Conservation (phyloP, 768 basidiomycete species). For the Calocybe cyanea region DNA sequence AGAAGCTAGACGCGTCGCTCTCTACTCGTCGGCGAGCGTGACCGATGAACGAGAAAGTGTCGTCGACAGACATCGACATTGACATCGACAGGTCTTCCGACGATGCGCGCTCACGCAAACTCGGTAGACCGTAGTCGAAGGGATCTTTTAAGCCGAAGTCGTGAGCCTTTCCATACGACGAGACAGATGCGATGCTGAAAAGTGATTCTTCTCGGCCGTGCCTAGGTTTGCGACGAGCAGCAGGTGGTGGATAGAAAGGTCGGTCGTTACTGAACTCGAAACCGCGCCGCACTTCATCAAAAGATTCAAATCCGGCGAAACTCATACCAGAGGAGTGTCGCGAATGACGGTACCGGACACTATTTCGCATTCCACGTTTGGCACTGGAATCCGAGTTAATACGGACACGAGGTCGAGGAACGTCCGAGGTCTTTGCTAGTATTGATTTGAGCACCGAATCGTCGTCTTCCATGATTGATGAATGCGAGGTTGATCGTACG, state of each 20-base stretch:
- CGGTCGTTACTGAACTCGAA: conserved; percentile 69
- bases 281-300: conserved; percentile 73
- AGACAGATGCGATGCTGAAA: conserved; percentile 75
- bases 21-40: conserved; percentile 51
- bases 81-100: conserved; percentile 51
- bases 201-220: conserved; percentile 49
- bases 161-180: conserved; percentile 70
- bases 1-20: conserved; percentile 77
- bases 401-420: conserved; percentile 31
- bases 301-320: conserved; percentile 71
- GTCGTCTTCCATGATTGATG: conserved; percentile 43
- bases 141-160: conserved; percentile 64
- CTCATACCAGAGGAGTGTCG: conserved; percentile 53
- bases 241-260: conserved; percentile 59
- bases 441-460: conserved; percentile 55
- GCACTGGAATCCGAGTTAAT: conserved; percentile 43
- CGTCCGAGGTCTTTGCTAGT: conserved; percentile 40
- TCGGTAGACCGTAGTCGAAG: conserved; percentile 65
- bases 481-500: conserved; percentile 43
- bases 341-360: conserved; percentile 26
- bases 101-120: conserved; percentile 48
- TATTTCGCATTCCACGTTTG: conserved; percentile 26
- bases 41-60: conserved; percentile 65
- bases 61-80: conserved; percentile 57
- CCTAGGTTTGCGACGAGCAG: conserved; percentile 35